Evolutionary conservation across 768 basidiomycete genomes (phyloP).

Genomic region (Dentipellis sp.): DNA sequence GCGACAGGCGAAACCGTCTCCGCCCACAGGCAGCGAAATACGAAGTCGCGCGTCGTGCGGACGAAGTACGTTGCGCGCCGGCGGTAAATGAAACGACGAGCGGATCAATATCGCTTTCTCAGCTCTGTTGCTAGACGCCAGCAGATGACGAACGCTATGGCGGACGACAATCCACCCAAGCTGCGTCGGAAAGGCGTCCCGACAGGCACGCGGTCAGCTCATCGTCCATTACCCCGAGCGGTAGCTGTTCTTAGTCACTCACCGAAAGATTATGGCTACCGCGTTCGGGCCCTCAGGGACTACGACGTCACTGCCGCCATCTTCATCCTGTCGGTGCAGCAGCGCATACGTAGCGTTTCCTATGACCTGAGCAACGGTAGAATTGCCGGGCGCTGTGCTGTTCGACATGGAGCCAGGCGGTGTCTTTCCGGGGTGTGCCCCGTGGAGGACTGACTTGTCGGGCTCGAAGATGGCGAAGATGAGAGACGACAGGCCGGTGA

Average conservation of each 20-base stretch:
- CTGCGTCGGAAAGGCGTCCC: conserved; percentile 1
- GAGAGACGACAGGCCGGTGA: conserved; percentile 77
- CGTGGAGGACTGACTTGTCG: conserved; percentile 27
- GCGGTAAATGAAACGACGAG: not conserved
- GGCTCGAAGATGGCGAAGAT: conserved; percentile 85
- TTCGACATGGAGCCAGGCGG: conserved; percentile 1
- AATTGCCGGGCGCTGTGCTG: not conserved
- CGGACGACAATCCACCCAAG: conserved; percentile 17
- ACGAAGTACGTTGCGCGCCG: no score
- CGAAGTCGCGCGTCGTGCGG: no score
- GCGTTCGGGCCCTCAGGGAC: conserved; percentile 24
- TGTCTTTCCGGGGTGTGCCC: conserved; percentile 7
- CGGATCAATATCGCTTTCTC: conserved; percentile 6
- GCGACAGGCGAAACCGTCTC: no score
- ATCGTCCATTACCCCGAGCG: not conserved
- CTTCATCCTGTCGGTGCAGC: conserved; percentile 9
- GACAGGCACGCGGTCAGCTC: not conserved
- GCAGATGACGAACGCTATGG: conserved; percentile 17
- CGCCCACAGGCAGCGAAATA: no score
- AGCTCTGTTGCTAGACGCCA: conserved; percentile 16
- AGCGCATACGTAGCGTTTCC: not conserved
- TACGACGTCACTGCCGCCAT: conserved; percentile 2
- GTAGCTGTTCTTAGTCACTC: conserved; percentile 5
- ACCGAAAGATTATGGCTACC: conserved; percentile 33
- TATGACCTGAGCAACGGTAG: not conserved